A percentile compares a stretch with the other conserved stretches of the same genome.
phyloP scores from a whole-genome alignment of 139 green algal genomes.

The Chlorella sp. region DNA sequence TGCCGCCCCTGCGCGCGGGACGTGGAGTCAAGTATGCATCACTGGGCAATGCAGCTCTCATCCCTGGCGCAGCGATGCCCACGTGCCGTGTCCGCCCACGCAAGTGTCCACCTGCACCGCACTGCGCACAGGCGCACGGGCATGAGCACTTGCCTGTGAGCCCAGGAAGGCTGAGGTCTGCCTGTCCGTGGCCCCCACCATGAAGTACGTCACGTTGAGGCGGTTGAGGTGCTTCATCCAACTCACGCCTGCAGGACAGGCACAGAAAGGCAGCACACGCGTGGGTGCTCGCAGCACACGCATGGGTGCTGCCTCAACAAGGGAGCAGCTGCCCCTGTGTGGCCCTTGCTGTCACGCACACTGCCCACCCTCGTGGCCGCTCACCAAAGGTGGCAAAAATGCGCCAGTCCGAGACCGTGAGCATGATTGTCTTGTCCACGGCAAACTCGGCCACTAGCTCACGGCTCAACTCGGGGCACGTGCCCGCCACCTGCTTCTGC shows the following conservation, averaged over 20 bases:
- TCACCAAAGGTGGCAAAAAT: conserved; percentile 25
- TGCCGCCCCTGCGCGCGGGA: conserved; percentile 5
- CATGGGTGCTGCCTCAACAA: too few relatives aligned
- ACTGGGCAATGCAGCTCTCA: background rate
- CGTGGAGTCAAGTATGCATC: background rate
- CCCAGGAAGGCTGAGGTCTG: conserved; percentile 2
- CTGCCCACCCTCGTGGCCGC: too few relatives aligned
- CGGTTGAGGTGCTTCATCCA: conserved; percentile 38
- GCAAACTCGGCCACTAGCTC: conserved; percentile 28
- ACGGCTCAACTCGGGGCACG: conserved; percentile 1
- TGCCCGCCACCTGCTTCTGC: too few relatives aligned
- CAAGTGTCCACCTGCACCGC: too few relatives aligned
- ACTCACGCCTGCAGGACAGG: conserved; percentile 17
- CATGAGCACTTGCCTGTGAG: background rate
- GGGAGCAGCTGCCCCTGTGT: too few relatives aligned
- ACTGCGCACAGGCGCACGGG: too few relatives aligned
- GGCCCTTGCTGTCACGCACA: too few relatives aligned
- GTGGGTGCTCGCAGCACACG: background rate
- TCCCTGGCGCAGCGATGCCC: too few relatives aligned
- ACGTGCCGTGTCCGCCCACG: too few relatives aligned
- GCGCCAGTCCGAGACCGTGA: conserved; percentile 13
- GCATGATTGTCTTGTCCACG: conserved; percentile 19
- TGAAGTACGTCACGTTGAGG: conserved; percentile 24
- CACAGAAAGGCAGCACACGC: background rate
- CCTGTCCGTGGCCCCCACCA: conserved; percentile 20